These are phyloP conservation scores for Trichoderma lentiforme DNA, from an alignment of 2,329 filamentous ascomycete species.

Conservation along the genomic window DNA sequence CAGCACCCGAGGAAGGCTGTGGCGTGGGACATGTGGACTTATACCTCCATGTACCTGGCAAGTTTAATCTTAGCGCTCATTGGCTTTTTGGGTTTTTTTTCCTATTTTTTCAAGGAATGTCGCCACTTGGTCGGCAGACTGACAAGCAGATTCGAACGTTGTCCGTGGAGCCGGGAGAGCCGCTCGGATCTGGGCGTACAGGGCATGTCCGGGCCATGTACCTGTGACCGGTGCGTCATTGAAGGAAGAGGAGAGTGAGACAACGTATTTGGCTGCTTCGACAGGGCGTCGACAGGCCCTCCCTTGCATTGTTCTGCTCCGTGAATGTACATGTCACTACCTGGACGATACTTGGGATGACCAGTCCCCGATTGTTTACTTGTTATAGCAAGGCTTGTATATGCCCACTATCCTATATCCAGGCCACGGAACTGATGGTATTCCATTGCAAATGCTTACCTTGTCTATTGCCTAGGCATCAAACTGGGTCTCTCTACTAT, in stretches of 20 bases:
- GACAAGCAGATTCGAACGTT: neutral
- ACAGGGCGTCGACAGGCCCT: neutral
- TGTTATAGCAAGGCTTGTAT: neutral
- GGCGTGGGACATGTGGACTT: slow-evolving; percentile 1
- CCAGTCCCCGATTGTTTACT: neutral
- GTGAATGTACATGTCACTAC: neutral
- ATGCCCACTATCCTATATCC: neutral
- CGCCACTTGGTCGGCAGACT: slow-evolving; percentile 10
- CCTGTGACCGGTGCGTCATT: neutral
- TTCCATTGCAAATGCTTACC: neutral
- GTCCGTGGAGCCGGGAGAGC: slow-evolving; percentile 4
- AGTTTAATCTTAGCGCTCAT: neutral
- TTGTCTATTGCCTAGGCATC: neutral
- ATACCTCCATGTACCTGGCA: neutral
- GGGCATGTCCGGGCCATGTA: neutral
- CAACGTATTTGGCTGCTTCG: neutral
- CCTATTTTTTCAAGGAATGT: neutral
- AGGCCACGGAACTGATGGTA: neutral
- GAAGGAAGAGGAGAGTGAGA: neutral
- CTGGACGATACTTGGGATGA: neutral
- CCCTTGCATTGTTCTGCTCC: neutral
- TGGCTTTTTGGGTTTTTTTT: neutral
- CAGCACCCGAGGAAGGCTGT: neutral
- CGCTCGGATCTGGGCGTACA: neutral
- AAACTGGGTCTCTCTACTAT: neutral